phyloP scores from a whole-genome alignment of 2,329 filamentous ascomycete genomes.

The Rutstroemia sp. region DNA sequence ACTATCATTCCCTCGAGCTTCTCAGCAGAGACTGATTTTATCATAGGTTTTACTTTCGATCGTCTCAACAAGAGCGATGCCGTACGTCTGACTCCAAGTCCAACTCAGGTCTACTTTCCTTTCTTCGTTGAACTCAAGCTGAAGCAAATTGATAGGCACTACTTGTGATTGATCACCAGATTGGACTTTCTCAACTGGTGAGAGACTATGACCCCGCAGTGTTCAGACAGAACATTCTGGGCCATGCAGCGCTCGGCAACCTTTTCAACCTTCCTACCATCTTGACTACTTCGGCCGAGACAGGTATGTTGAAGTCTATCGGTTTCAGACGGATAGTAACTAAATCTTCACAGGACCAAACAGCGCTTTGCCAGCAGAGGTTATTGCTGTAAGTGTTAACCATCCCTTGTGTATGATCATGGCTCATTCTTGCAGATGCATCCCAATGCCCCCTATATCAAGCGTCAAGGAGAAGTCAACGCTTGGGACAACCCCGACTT shows the following conservation, averaged over 20 bases:
- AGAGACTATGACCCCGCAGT: conserved; percentile 60
- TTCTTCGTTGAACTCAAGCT: not conserved
- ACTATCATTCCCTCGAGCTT: not conserved
- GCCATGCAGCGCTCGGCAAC: conserved; percentile 58
- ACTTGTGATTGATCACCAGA: conserved; percentile 52
- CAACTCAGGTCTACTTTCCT: not conserved
- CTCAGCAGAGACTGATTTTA: not conserved
- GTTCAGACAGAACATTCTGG: conserved; percentile 60
- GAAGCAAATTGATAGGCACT: conserved; percentile 35
- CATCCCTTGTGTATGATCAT: too few species aligned
- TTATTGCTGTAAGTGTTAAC: conserved; percentile 37
- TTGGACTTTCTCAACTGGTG: conserved; percentile 50
- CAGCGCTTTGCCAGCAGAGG: conserved; percentile 62
- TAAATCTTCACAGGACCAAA: conserved; percentile 45
- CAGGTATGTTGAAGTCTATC: conserved; percentile 7
- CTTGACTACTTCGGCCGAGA: conserved; percentile 62
- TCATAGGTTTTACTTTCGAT: conserved; percentile 23
- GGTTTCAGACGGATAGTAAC: not conserved
- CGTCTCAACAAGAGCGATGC: conserved; percentile 32
- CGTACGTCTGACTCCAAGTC: conserved; percentile 9
- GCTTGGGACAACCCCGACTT: conserved; percentile 72
- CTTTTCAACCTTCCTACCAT: conserved; percentile 62
- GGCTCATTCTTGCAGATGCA: conserved; percentile 37
- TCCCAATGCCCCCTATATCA: conserved; percentile 57
- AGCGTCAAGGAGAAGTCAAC: conserved; percentile 64